Base-by-base conservation (phyloP, 2,329 filamentous ascomycete genomes). In the Bipolaris cookei region DNA sequence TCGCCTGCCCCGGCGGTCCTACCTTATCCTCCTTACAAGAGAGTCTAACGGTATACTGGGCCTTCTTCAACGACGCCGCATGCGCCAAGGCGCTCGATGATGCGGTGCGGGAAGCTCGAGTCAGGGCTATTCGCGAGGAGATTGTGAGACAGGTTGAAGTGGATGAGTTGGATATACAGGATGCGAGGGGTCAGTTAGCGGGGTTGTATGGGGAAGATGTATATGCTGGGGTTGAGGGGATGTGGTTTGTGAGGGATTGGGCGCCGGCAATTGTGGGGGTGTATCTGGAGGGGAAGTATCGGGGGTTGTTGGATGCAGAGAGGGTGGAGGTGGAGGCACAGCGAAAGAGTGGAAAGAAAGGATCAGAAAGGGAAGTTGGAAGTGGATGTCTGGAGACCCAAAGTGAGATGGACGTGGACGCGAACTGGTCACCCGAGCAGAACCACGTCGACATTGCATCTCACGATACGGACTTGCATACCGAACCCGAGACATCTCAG, bases 271-370 rank as follows among this genome's bases (percentile, higher is more conserved):
- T 75, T 66, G 68, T 74, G 2, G 63, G 55, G 21, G 68, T 61
- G 1, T 62, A 60, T 48, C 25, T 75, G 25, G 61, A 65, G 20
- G 64, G 71, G 53, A 72, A 69, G 58, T 74, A 74, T 37, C 62
- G 64, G 4, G 38, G 56, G 2, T 23, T 73, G 39, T 49, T 74
- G n/a, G 32, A 41, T 5, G 28, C 63, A 7, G 68, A 73, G 64
- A 60, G 61, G 45, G 53, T 65, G 18, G 64, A 59, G 6, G 62
- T 41, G 7, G 51, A 49, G 30, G 51, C 42, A 6, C 52, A 58
- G 23, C 37, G 13, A 2, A 57, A 32, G 4, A 51, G 3, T 11
- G 28, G 10, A 4, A 60, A 42, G 30, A 23, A 7, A 51, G 43
- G 30, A 44, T 7, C 50, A 39, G n/a, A 30, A 30, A 10, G 10